Percentiles rank a stretch among this genome's conserved stretches.
Conservation (phyloP, 805 yeast genomes). For the Barnettozyma sucrosica region DNA sequence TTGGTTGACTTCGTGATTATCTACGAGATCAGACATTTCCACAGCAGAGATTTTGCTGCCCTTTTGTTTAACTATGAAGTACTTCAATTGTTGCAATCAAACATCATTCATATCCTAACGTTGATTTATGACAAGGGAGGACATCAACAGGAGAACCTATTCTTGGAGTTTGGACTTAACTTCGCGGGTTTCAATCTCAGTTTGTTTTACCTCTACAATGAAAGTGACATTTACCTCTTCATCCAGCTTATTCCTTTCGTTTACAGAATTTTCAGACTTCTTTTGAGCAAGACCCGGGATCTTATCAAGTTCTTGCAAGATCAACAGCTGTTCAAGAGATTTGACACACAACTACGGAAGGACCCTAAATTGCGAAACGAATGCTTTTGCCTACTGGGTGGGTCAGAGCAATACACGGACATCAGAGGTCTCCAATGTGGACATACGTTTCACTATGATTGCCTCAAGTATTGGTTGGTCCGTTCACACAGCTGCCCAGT, state of each 20-base stretch:
- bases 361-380: constrained; percentile 5
- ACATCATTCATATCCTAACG: constrained; percentile 1
- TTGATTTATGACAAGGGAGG: not conserved
- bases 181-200: constrained; percentile 2
- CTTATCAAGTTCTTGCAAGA: constrained; percentile 14
- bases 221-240: constrained; percentile 9
- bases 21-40: not conserved
- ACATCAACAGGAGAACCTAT: constrained; percentile 1
- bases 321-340: constrained; percentile 6
- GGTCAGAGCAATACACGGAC: constrained; percentile 6
- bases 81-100: constrained; percentile 1
- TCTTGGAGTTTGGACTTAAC: constrained; percentile 3
- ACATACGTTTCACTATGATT: constrained; percentile 21
- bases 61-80: constrained; percentile 5
- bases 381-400: constrained; percentile 18
- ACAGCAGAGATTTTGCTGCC: not conserved
- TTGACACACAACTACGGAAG: not conserved
- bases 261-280: constrained; percentile 19
- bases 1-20: constrained; percentile 1
- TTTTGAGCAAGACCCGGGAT: constrained; percentile 15
- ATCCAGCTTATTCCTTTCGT: constrained; percentile 16
- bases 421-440: constrained; percentile 11
- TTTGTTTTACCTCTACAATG: constrained; percentile 2
- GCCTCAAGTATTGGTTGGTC: constrained; percentile 23
- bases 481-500: constrained; percentile 21